phyloP scores from a whole-genome alignment of 2,329 filamentous ascomycete species.

The Leptographium wingfieldii region DNA sequence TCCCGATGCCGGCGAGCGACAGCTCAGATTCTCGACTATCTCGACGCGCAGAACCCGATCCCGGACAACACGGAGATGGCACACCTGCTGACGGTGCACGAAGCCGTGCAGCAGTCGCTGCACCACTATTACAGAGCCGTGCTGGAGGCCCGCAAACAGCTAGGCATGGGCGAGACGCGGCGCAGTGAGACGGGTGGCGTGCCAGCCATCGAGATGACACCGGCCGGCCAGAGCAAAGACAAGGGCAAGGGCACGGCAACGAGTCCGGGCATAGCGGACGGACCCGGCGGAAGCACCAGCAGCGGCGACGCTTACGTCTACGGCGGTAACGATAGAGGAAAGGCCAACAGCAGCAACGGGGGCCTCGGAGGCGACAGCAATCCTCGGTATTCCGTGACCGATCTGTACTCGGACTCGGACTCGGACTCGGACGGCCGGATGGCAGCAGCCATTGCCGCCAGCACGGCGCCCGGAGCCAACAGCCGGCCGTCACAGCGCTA shows the following conservation, averaged over 20 bases:
- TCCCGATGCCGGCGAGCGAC: conserved; percentile 74
- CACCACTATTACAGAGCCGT: conserved; percentile 77
- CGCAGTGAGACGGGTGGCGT: conserved; percentile 18
- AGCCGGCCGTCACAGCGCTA: not conserved
- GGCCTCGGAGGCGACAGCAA: too few relatives aligned
- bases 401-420: not conserved
- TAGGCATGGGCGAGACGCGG: conserved; percentile 25
- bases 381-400: not conserved
- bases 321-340: not conserved
- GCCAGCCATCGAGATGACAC: conserved; percentile 6
- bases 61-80: conserved; percentile 93
- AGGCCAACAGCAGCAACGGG: not conserved
- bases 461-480: conserved; percentile 6
- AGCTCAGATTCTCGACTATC: conserved; percentile 73
- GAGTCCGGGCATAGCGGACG: conserved; percentile 1
- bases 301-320: not conserved
- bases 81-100: conserved; percentile 86
- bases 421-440: conserved; percentile 8
- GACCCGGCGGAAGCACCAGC: not conserved
- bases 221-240: conserved; percentile 18
- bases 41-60: conserved; percentile 61
- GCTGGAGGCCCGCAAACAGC: conserved; percentile 45
- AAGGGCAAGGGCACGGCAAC: conserved; percentile 17
- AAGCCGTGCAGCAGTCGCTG: conserved; percentile 71
- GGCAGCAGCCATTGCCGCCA: conserved; percentile 12